phyloP scores from a whole-genome alignment of 164 flowering plant species.

The Annona squamosa region DNA sequence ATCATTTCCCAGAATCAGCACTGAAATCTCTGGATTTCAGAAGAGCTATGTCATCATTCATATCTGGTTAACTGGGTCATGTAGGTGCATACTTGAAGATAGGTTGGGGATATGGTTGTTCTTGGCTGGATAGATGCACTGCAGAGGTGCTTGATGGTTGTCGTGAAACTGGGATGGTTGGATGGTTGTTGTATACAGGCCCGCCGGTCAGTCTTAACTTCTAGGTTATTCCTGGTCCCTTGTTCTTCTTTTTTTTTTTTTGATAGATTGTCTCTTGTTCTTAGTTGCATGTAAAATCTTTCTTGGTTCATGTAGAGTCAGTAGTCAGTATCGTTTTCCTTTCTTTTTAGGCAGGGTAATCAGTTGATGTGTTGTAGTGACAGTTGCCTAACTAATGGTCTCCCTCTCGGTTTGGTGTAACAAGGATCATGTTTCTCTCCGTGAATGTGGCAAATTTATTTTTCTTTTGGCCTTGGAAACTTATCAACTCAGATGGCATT shows the following conservation, averaged over 20 bases:
- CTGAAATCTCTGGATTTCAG: conserved; percentile 56
- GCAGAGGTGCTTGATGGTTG: no score
- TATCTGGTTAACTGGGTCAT: conserved; percentile 33
- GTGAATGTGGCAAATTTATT: no score
- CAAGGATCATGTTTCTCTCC: no score
- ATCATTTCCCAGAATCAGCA: conserved; percentile 52
- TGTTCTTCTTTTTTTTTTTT: no score
- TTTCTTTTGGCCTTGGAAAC: no score
- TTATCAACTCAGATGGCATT: no score
- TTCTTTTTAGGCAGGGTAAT: neutral
- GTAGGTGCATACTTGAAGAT: neutral
- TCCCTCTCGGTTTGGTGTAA: no score
- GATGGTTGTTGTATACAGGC: neutral
- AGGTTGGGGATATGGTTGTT: neutral
- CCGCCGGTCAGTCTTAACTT: neutral
- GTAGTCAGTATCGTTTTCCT: neutral
- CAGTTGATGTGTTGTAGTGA: no score
- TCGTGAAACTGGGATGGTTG: no score
- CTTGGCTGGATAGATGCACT: no score
- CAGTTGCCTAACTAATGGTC: no score
- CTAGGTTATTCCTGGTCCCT: neutral
- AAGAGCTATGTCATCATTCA: conserved; percentile 65
- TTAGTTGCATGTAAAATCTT: neutral
- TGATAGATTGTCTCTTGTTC: neutral
- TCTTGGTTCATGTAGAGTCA: neutral